These are phyloP conservation scores for Vigna unguiculata DNA, from an alignment of 306 rosid genomes.

Conservation along the genomic window DNA sequence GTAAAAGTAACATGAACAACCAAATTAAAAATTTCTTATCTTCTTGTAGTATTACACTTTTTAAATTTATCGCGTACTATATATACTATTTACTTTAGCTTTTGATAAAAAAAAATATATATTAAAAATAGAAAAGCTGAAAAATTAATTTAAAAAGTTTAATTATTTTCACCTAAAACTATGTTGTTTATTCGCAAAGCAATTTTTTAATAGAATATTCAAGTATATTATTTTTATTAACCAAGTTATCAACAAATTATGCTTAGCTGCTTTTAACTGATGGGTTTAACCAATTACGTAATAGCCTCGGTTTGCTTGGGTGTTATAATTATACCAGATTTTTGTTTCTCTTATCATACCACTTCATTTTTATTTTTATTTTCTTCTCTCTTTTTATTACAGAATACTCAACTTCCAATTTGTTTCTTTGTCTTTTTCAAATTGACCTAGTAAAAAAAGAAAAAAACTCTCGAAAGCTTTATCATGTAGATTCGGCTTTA, in stretches of 20 bases:
- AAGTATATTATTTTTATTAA: neutral
- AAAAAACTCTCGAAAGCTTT: neutral
- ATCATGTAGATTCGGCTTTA: neutral
- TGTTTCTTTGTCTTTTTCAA: slow-evolving; percentile 8
- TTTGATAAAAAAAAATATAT: neutral
- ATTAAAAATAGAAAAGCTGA: neutral
- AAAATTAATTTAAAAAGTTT: neutral
- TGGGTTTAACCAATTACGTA: neutral
- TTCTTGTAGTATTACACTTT: neutral
- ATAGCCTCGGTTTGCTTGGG: neutral
- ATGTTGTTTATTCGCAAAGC: neutral
- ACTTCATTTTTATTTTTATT: neutral
- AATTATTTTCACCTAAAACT: neutral
- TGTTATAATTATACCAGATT: neutral
- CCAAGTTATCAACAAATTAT: neutral
- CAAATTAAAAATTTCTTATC: neutral
- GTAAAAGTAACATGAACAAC: neutral
- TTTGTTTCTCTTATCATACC: neutral
- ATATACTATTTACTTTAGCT: neutral
- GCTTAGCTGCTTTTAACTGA: neutral
- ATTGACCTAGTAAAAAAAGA: neutral
- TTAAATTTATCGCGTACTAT: neutral
- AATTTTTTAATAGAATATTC: too few relatives aligned
- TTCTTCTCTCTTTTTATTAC: neutral
- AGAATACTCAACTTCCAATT: neutral